Evolutionary conservation across 768 basidiomycete genomes (phyloP).

Genomic region (Suillus subaureus): DNA sequence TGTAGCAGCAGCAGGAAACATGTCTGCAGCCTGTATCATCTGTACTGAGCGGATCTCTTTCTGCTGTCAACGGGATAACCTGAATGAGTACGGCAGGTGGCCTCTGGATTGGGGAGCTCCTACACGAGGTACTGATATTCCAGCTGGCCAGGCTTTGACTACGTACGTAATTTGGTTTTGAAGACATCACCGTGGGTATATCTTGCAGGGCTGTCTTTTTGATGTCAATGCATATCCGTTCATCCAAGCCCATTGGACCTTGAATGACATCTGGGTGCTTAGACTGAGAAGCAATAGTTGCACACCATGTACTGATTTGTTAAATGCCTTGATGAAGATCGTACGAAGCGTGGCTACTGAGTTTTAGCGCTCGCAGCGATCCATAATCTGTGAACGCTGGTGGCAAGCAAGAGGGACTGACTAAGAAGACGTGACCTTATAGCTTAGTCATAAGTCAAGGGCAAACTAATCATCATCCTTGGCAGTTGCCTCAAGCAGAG

Average conservation of each 20-base stretch:
- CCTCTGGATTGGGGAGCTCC: conserved; percentile 62
- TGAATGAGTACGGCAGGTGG: conserved; percentile 56
- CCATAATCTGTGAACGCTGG: background rate
- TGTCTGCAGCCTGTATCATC: conserved; percentile 42
- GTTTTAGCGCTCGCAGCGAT: background rate
- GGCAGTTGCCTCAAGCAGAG: conserved; percentile 4
- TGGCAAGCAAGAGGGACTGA: background rate
- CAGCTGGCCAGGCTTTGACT: background rate
- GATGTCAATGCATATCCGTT: background rate
- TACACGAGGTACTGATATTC: no score
- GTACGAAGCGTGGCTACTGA: background rate
- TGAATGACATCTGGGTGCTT: background rate
- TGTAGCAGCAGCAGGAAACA: conserved; percentile 15
- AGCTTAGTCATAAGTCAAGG: conserved; percentile 6
- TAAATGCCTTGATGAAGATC: background rate
- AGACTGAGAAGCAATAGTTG: background rate
- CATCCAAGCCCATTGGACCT: background rate
- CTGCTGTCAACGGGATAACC: conserved; percentile 37
- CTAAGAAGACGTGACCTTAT: background rate
- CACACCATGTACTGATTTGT: background rate
- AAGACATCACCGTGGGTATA: background rate
- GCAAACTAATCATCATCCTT: conserved; percentile 3
- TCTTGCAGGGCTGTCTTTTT: background rate
- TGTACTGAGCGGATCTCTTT: conserved; percentile 55
- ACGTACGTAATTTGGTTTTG: background rate